Conservation (phyloP, 2,329 filamentous ascomycete species). For the Hypoxylon sp. region DNA sequence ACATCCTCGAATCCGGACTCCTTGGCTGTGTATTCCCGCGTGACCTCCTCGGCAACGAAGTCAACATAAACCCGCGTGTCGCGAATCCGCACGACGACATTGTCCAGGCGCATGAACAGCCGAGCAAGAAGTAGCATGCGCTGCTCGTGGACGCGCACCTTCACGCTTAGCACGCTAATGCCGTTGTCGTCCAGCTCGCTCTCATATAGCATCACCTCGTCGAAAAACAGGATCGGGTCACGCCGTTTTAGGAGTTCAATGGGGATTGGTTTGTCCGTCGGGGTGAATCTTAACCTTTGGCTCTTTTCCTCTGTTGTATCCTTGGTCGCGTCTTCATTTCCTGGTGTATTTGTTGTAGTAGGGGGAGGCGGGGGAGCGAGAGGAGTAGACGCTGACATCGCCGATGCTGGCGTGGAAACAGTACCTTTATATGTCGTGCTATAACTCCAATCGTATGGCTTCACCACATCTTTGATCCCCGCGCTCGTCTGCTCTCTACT, state of each 20-base stretch:
- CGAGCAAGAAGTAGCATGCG: conserved; percentile 87
- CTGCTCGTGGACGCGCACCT: conserved; percentile 92
- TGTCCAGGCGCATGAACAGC: conserved; percentile 93
- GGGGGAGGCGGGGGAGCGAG: conserved; percentile 10
- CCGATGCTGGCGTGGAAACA: conserved; percentile 55
- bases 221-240: conserved; percentile 96
- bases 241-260: conserved; percentile 87
- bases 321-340: not conserved
- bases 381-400: conserved; percentile 14
- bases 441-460: conserved; percentile 99
- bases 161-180: conserved; percentile 89
- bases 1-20: conserved; percentile 86
- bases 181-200: conserved; percentile 98
- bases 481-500: conserved; percentile 81
- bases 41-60: conserved; percentile 82
- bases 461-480: conserved; percentile 92
- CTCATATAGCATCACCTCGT: conserved; percentile 96
- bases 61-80: conserved; percentile 95
- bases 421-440: conserved; percentile 89
- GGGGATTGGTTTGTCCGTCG: conserved; percentile 73
- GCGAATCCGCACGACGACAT: conserved; percentile 87
- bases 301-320: not conserved
- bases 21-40: conserved; percentile 90
- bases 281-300: conserved; percentile 37
- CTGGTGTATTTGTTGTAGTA: not conserved